Evolutionary conservation across 2,329 filamentous ascomycete species (phyloP).

Genomic region (Xylariaceae sp.): DNA sequence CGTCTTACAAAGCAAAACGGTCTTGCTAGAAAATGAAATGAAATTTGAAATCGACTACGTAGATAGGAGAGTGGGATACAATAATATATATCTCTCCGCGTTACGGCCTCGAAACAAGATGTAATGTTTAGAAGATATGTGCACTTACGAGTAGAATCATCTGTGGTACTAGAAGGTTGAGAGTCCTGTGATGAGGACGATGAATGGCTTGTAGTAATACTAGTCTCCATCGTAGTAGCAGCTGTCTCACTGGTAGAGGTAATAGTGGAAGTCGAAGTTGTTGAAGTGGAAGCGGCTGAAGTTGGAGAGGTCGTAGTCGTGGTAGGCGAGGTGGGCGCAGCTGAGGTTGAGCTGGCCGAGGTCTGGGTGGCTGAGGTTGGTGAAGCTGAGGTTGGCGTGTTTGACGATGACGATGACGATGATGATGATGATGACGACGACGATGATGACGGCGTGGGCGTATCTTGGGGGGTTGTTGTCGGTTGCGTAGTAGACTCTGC

Average conservation of each 20-base stretch:
- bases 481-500: conserved; percentile 22
- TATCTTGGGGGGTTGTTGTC: conserved; percentile 13
- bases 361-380: background rate
- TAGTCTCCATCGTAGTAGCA: background rate
- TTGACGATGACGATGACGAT: conserved; percentile 2
- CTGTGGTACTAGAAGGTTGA: background rate
- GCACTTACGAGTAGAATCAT: conserved; percentile 5
- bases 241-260: conserved; percentile 4
- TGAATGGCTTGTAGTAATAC: background rate
- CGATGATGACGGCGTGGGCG: conserved; percentile 2
- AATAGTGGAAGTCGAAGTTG: conserved; percentile 7
- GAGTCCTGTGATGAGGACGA: background rate
- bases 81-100: too few species aligned
- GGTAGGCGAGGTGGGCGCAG: conserved; percentile 4
- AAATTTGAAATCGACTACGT: too few species aligned
- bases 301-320: background rate
- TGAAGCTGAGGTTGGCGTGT: conserved; percentile 6
- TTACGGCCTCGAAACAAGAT: too few species aligned
- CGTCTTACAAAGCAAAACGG: background rate
- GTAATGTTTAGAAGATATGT: too few species aligned
- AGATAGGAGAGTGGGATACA: too few species aligned
- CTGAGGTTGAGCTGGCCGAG: background rate
- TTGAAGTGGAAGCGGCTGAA: background rate
- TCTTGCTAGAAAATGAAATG: too few species aligned
- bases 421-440: conserved; percentile 1